Percentiles rank a stretch among this genome's conserved stretches.
These are phyloP conservation scores for Oryza rufipogon DNA, from an alignment of 176 grass and related monocot genomes.

Conservation along the genomic window DNA sequence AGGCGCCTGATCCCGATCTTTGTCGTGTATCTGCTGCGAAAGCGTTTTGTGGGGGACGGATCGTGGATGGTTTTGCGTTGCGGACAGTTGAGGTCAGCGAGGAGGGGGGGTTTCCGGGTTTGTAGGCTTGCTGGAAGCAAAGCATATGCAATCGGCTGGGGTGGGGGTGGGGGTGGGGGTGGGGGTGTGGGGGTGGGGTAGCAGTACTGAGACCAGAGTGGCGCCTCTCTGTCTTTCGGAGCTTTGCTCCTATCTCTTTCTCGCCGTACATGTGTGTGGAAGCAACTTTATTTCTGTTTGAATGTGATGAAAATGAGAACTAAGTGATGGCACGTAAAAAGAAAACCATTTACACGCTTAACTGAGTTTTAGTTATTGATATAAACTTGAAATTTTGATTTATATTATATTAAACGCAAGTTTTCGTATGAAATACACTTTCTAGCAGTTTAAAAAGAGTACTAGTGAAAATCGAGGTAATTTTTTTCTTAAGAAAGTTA, in stretches of 20 bases:
- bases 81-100: slow-evolving; percentile 22
- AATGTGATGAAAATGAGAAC: no score
- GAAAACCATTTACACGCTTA: no score
- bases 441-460: no score
- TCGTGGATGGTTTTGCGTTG: not conserved
- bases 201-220: slow-evolving; percentile 2
- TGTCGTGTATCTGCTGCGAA: not conserved
- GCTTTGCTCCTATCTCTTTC: not conserved
- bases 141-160: not conserved
- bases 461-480: no score
- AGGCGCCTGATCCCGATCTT: slow-evolving; percentile 7
- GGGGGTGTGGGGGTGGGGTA: not conserved
- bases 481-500: no score
- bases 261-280: not conserved
- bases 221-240: not conserved
- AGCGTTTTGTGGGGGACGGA: not conserved
- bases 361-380: no score
- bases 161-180: no score
- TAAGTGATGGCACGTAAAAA: no score
- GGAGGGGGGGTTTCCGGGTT: not conserved
- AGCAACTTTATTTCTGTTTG: no score
- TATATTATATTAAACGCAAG: no score
- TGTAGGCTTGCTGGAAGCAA: not conserved
- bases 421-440: no score
- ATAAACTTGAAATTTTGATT: no score